Base-by-base conservation (phyloP, 768 basidiomycete genomes). In the Lepiota venenata region DNA sequence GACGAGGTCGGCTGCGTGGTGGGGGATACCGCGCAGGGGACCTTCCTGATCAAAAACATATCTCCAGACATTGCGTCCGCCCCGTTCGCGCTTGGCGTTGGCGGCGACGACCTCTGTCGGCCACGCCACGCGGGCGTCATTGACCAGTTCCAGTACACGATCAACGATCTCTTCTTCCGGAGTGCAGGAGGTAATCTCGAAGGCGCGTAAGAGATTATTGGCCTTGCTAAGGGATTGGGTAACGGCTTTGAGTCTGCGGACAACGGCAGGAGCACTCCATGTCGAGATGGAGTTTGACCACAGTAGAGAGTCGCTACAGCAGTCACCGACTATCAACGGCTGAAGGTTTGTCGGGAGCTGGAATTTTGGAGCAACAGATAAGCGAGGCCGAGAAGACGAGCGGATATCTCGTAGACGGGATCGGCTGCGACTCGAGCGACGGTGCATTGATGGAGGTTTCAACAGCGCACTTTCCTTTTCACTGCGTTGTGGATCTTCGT, bases 1-100 rank as follows among this genome's bases (percentile, higher is more conserved):
- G 53, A 88, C 76, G 41, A 91, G 69, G 64, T 91, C 89, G 0
- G 82, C 81, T 1, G 78, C 82, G 63, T 90, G 85, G 62, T 88
- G 88, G 2, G 87, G 81, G 16, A 81, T 65, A 12, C 82, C 81
- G 44, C 81, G 75, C 20, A 77, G 72, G 8, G 88, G 85, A 1
- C 85, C 81, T 61, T 88, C 89, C 69, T 91, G 89, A 67, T 91
- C 89, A 63, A 91, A 91, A 15, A 88, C 82, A 60, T 88, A 91
- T 54, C 89, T 77, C 83, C 84, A 91, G 4, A 89, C 87, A n/a
- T 79, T 78, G 38, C 72, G 72, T 1, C 82, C 85, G 12, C 77
- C 75, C 2, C 80, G 72, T 45, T 76, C 79, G 15, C 67, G 71
- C 50, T 75, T 75, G 1, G 80, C 76, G 50, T 74, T 75, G 48